These are phyloP conservation scores for Aspergillus uvarum DNA, from an alignment of 2,329 filamentous ascomycete species.

Conservation along the genomic window DNA sequence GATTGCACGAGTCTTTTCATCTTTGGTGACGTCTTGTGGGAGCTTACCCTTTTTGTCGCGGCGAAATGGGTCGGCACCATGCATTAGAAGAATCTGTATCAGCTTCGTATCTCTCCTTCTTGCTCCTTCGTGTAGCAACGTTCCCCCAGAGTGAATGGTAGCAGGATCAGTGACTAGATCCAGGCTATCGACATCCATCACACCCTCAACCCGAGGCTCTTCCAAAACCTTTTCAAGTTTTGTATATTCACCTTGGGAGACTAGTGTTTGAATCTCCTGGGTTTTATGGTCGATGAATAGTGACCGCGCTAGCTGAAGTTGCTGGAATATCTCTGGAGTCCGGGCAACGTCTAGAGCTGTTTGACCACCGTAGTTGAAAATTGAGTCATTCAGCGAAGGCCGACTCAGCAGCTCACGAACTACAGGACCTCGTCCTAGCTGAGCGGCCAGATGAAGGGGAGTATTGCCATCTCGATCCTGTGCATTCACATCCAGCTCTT, in stretches of 20 bases:
- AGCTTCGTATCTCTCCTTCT: constrained; percentile 81
- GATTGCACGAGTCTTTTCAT: constrained; percentile 83
- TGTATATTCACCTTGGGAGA: constrained; percentile 71
- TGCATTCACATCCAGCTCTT: constrained; percentile 78
- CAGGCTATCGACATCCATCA: constrained; percentile 87
- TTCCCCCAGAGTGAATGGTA: constrained; percentile 82
- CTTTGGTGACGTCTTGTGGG: constrained; percentile 93
- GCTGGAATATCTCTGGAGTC: constrained; percentile 92
- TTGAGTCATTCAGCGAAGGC: constrained; percentile 80
- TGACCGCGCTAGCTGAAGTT: constrained; percentile 84
- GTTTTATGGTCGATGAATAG: constrained; percentile 86
- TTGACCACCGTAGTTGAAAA: constrained; percentile 80
- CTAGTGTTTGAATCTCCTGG: constrained; percentile 76
- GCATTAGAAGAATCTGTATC: constrained; percentile 85
- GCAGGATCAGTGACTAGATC: constrained; percentile 80
- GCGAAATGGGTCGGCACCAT: constrained; percentile 93
- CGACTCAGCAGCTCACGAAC: constrained; percentile 83
- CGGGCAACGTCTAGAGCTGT: constrained; percentile 84
- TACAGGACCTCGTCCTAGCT: constrained; percentile 74
- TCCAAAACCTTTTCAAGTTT: constrained; percentile 75
- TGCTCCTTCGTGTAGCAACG: constrained; percentile 88
- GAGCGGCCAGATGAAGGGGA: constrained; percentile 81
- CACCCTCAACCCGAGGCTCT: constrained; percentile 79
- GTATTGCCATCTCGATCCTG: constrained; percentile 94
- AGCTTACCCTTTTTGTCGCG: constrained; percentile 93